Evolutionary conservation across 345 rosid species (phyloP).

Genomic region (Noccaea bulbosa): DNA sequence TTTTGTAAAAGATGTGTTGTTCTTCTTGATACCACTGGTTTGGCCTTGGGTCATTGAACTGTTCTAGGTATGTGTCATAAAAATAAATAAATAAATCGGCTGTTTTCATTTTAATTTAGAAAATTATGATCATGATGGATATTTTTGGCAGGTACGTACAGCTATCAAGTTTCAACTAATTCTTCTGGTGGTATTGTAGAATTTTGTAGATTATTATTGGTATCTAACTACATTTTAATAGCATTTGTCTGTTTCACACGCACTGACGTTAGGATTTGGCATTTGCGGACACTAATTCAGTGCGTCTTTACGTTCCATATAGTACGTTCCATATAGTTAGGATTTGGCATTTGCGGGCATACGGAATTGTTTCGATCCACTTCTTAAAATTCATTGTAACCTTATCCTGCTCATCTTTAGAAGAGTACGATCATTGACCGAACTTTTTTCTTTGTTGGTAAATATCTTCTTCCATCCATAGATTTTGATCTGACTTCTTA

Average conservation of each 20-base stretch:
- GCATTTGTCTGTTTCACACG: not conserved
- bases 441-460: no score
- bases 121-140: slow-evolving; percentile 16
- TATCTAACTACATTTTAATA: slow-evolving; percentile 4
- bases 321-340: slow-evolving; percentile 18
- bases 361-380: slow-evolving; percentile 11
- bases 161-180: slow-evolving; percentile 31
- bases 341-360: slow-evolving; percentile 20
- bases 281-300: slow-evolving; percentile 22
- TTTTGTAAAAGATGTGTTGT: no score
- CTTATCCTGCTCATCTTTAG: not conserved
- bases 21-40: no score
- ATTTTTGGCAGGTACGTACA: slow-evolving; percentile 7
- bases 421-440: not conserved
- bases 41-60: no score
- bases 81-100: no score
- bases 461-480: no score
- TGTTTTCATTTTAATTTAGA: no score
- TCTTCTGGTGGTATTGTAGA: slow-evolving; percentile 22
- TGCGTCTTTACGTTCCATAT: slow-evolving; percentile 13
- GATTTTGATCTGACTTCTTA: not conserved
- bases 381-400: not conserved
- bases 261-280: slow-evolving; percentile 26
- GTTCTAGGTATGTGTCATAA: no score
- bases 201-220: slow-evolving; percentile 15